Evolutionary conservation across 2,329 filamentous ascomycete genomes (phyloP).

Genomic region (Neofusicoccum umdonicola): DNA sequence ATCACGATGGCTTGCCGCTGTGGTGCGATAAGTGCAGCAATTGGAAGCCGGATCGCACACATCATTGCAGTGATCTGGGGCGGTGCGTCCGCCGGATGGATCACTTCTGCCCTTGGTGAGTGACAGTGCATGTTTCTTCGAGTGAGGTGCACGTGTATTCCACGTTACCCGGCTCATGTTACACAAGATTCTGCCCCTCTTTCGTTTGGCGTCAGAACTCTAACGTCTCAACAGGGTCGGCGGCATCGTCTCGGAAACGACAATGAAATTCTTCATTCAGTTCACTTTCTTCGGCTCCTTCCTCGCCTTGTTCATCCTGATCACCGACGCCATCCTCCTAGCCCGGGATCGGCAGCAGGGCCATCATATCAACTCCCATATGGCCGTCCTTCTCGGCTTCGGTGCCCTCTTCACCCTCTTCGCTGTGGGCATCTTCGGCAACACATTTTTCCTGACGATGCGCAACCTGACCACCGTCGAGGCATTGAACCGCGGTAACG

Average conservation of each 20-base stretch:
- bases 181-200: neutral
- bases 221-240: conserved; percentile 56
- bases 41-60: conserved; percentile 84
- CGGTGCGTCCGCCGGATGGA: conserved; percentile 89
- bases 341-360: conserved; percentile 39
- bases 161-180: neutral
- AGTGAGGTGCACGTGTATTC: neutral
- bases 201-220: neutral
- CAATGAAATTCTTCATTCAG: conserved; percentile 90
- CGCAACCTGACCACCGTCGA: conserved; percentile 85
- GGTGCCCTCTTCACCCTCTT: conserved; percentile 78
- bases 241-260: conserved; percentile 80
- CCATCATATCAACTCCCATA: conserved; percentile 56
- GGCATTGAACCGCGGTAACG: conserved; percentile 57
- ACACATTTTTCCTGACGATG: conserved; percentile 66
- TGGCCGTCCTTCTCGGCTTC: conserved; percentile 65
- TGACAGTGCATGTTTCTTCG: neutral
- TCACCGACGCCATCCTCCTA: conserved; percentile 63
- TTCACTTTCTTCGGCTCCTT: conserved; percentile 73
- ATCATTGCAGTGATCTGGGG: conserved; percentile 80
- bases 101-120: conserved; percentile 81
- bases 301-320: conserved; percentile 64
- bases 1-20: conserved; percentile 75
- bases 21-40: conserved; percentile 83
- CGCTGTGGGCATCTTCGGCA: conserved; percentile 70